Evolutionary conservation across 2,329 filamentous ascomycete species (phyloP), one percentile per base, ranked within the genome.

Genomic region (Fusarium acutatum): DNA sequence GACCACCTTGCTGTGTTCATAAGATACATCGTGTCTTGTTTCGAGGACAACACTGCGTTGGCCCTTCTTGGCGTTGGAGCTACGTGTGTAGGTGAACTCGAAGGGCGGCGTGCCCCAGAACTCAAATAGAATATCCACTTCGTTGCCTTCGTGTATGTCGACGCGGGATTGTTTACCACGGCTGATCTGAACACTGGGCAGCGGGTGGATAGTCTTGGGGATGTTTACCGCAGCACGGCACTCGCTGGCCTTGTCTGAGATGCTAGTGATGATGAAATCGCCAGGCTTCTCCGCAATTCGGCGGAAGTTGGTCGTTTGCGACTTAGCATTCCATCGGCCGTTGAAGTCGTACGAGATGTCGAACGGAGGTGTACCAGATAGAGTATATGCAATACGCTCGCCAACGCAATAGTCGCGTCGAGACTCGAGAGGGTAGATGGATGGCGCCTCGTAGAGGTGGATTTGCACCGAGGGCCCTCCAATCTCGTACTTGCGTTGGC

Each of bases 81-180:
- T 96, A 70, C 96, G 89, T 26, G 95, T 98, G 82, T 97, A 98
- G 64, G 96, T 98, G 80, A 98, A 99, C 83, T 98, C 96, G 79
- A 99, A 99, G 3, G 96, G 96, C 70, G 96, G 95, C 11, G 94
- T 95, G 64, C 97, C 96, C 86, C 93, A 95, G 83, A 99, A 99
- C 78, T 97, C 94, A 77, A 99, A 98, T 13, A 94, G 85, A 59
- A 99, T 95, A 80, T 98, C 94, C 2, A 96, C 95, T 80, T 97
- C 93, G 70, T 95, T 95, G 75, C 96, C 96, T 85, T 99, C 96
- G 81, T 98, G 97, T 71, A 99, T 99, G 80, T 98, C 96, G 40
- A 97, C 92, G 74, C 93, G 91, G 12, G 91, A 90, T 67, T 94
- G 91, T 70, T 89, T 89, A 35, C 97, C 97, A 78, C 94, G 93